Conservation (phyloP, 2,329 filamentous ascomycete genomes). For the Epichloe typhina region DNA sequence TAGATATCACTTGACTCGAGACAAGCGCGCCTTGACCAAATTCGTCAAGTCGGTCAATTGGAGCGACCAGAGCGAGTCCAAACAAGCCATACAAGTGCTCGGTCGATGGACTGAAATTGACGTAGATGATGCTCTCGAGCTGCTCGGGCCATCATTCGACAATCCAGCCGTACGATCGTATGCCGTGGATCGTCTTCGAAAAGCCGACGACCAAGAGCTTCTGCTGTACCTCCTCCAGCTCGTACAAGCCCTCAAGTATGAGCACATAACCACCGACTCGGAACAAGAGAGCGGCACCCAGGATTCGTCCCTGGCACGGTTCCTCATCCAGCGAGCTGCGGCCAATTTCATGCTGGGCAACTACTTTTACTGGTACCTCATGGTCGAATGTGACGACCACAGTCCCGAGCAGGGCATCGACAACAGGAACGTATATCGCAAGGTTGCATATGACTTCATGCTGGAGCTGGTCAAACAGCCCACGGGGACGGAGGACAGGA, state of each 20-base stretch:
- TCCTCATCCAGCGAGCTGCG: slow-evolving; percentile 77
- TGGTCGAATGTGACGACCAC: slow-evolving; percentile 88
- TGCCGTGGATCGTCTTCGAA: slow-evolving; percentile 80
- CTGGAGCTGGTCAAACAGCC: slow-evolving; percentile 60
- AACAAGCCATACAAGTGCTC: slow-evolving; percentile 80
- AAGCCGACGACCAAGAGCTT: slow-evolving; percentile 85
- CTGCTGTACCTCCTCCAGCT: slow-evolving; percentile 85
- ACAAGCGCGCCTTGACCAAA: slow-evolving; percentile 88
- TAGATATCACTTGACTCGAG: slow-evolving; percentile 80
- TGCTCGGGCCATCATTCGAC: slow-evolving; percentile 85
- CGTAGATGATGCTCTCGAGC: slow-evolving; percentile 87
- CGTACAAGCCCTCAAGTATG: slow-evolving; percentile 91
- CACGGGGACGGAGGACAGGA: slow-evolving; percentile 59
- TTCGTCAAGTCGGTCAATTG: slow-evolving; percentile 97
- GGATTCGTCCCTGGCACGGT: slow-evolving; percentile 77
- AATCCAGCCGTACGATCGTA: slow-evolving; percentile 82
- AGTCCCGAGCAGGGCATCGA: slow-evolving; percentile 61
- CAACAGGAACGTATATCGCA: slow-evolving; percentile 76
- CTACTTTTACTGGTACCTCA: slow-evolving; percentile 95
- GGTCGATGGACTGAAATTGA: slow-evolving; percentile 95
- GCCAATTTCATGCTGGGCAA: slow-evolving; percentile 86
- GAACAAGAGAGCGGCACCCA: slow-evolving; percentile 43
- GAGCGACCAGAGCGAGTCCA: slow-evolving; percentile 71
- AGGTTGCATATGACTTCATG: slow-evolving; percentile 96
- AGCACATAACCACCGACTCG: slow-evolving; percentile 54